phyloP scores from a whole-genome alignment of 148 eudicot genomes.

The Diospyros lotus region DNA sequence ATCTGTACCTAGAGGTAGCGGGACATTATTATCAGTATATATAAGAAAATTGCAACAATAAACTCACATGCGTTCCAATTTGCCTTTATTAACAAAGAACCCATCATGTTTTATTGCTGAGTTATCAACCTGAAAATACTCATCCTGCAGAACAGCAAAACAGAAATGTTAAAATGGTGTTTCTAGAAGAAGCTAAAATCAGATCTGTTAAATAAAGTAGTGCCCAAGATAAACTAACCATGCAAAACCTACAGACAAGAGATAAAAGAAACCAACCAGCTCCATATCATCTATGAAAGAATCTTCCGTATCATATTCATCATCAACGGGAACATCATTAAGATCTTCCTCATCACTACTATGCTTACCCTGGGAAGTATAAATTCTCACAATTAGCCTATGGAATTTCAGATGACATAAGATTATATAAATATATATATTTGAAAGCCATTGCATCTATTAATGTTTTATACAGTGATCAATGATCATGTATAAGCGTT shows the following conservation, averaged over 20 bases:
- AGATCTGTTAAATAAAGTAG: not conserved
- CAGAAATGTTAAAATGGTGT: not conserved
- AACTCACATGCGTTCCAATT: constrained; percentile 75
- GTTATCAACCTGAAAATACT: constrained; percentile 98
- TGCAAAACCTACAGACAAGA: not conserved
- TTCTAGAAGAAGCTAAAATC: too few relatives aligned
- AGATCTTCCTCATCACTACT: constrained; percentile 97
- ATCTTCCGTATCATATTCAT: constrained; percentile 97
- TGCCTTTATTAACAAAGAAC: constrained; percentile 91
- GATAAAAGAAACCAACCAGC: constrained; percentile 57
- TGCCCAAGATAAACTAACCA: constrained; percentile 10
- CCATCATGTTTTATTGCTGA: constrained; percentile 95
- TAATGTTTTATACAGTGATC: too few relatives aligned
- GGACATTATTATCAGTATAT: constrained; percentile 2
- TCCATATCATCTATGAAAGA: constrained; percentile 97
- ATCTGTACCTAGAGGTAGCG: not conserved
- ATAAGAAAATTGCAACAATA: constrained; percentile 10
- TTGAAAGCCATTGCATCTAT: too few relatives aligned
- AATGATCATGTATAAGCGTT: too few relatives aligned
- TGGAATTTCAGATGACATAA: not conserved
- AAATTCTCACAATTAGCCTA: constrained; percentile 9
- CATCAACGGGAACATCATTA: constrained; percentile 82
- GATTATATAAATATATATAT: not conserved
- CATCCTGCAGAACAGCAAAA: constrained; percentile 61
- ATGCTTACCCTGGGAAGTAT: constrained; percentile 62